Evolutionary conservation across 306 rosid species (phyloP).

Genomic region (Fragaria vesca): DNA sequence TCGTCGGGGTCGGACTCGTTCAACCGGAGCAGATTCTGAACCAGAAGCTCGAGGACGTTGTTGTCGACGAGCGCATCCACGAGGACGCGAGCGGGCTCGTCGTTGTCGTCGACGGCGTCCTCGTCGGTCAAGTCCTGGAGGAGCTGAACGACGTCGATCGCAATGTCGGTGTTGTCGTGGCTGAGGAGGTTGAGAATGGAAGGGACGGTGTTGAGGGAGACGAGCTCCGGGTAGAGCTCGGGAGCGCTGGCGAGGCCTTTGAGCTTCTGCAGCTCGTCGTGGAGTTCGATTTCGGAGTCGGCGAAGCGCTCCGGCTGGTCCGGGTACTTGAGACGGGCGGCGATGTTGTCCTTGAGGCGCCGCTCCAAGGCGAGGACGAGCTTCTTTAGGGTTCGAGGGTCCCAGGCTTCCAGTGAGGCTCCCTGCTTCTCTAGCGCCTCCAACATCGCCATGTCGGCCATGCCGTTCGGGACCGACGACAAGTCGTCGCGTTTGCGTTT

Average conservation of each 20-base stretch:
- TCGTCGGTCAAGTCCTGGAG: conserved; percentile 86
- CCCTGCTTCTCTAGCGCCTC: conserved; percentile 85
- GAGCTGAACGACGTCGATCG: conserved; percentile 74
- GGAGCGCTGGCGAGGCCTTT: conserved; percentile 85
- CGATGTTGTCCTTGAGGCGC: conserved; percentile 81
- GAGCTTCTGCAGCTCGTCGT: conserved; percentile 85
- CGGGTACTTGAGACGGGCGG: conserved; percentile 83
- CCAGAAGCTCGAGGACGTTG: conserved; percentile 73
- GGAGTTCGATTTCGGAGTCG: conserved; percentile 90
- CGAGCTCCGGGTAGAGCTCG: conserved; percentile 86
- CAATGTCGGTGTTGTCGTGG: conserved; percentile 87
- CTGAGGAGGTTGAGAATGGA: conserved; percentile 71
- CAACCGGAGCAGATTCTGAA: conserved; percentile 72
- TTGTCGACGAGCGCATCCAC: conserved; percentile 73
- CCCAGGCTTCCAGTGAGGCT: conserved; percentile 52
- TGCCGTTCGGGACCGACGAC: conserved; percentile 25
- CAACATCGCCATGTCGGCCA: conserved; percentile 61
- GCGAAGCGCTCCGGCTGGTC: conserved; percentile 87
- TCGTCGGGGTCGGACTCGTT: conserved; percentile 75
- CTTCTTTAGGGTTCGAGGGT: conserved; percentile 67
- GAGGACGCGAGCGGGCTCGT: conserved; percentile 67
- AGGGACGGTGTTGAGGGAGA: conserved; percentile 62
- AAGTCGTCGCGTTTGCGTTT: conserved; percentile 69
- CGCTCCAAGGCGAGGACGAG: conserved; percentile 88
- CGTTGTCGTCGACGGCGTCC: conserved; percentile 75